Percentiles rank a stretch among this genome's conserved stretches.
phyloP scores from a whole-genome alignment of 768 basidiomycete genomes.

The Auricularia cornea region DNA sequence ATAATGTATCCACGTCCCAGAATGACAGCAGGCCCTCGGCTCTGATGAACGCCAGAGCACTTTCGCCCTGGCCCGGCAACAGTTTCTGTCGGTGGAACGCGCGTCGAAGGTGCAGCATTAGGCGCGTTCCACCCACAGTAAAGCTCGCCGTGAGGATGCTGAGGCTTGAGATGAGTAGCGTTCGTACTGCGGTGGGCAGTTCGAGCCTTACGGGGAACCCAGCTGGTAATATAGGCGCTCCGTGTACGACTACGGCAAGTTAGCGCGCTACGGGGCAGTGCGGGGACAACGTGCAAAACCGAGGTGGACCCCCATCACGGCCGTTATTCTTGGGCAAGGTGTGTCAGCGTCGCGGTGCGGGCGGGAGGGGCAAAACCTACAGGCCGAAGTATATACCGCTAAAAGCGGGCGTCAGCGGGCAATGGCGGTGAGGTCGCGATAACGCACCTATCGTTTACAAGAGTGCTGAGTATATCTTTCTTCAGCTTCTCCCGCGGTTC shows the following conservation, averaged over 20 bases:
- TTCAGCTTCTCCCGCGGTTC: background rate
- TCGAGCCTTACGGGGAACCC: background rate
- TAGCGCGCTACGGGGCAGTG: background rate
- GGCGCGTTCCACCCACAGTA: background rate
- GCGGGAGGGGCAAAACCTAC: background rate
- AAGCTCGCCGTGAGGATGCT: background rate
- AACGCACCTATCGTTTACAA: background rate
- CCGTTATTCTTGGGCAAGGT: background rate
- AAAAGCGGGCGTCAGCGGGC: no score
- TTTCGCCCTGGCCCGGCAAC: no score
- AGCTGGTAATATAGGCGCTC: background rate
- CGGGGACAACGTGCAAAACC: background rate
- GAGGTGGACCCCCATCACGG: background rate
- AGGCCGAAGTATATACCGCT: background rate
- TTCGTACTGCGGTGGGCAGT: background rate
- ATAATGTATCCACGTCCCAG: background rate
- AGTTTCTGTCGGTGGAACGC: background rate
- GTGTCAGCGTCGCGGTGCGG: background rate
- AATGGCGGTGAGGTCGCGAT: no score
- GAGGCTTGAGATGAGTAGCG: background rate
- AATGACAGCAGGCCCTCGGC: background rate
- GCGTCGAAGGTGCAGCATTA: background rate
- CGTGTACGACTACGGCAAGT: background rate
- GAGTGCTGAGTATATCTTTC: background rate
- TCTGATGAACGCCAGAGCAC: background rate